Evolutionary conservation across 306 rosid genomes (phyloP), one percentile per base, ranked within the genome.

Genomic region (Crotalaria pallida): DNA sequence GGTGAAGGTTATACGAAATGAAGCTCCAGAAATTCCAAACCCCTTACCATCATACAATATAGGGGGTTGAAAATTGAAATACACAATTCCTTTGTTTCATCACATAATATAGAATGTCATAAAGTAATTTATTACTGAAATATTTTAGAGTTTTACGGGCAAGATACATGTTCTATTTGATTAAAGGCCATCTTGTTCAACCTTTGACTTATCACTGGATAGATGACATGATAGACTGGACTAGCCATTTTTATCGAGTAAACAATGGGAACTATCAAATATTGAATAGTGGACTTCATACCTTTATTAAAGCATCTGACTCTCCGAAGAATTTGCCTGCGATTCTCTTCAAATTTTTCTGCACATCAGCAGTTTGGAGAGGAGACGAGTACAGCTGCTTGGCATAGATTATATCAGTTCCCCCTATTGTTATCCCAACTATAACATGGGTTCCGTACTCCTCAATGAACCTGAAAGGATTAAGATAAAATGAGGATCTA

Each of bases 371-470:
- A 23, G 90, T 86, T 76, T 81, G 92, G 66, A 88, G 84, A 61
- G 87, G 62, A 16, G 97, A 91, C 0, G 92, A 88, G 41, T 86
- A 83, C 73, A 70, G 83, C 75, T 91, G 97, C 82, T 84, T 91
- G 49, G 82, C 87, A 65, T 81, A 86, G 26, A 88, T 80, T 12
- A 85, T 80, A 80, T 91, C 96, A 29, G 88, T 91, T 73, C 96
- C 96, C 27, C 96, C 92, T 75, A 86, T 77, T 72, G 83, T 88
- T 58, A 88, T 70, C 67, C 92, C 96, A 44, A 91, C 92, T 48
- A 87, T 56, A 18, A 85, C 84, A 79, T 91, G 97, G 23, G 97
- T 91, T 52, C 97, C 97, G 29, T 83, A 88, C 76, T 80, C 85
- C 40, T 83, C 80, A 53, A 91, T 80, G 72, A 91, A 91, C 85